Evolutionary conservation across 768 basidiomycete species (phyloP).

Genomic region (Hericium coralloides): DNA sequence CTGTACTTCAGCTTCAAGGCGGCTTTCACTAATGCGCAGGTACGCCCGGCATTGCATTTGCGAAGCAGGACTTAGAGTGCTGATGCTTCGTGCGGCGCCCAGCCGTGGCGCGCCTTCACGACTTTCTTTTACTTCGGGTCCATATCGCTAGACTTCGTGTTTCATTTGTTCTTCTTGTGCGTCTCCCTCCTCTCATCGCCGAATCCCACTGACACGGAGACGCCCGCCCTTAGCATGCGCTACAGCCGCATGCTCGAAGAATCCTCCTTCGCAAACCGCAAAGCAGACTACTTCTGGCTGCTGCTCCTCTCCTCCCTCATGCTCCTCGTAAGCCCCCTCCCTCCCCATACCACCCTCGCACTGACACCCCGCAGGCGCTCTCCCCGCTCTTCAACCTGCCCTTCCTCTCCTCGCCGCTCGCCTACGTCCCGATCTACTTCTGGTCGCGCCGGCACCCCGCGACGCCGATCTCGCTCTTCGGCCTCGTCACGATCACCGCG

Average conservation of each 20-base stretch:
- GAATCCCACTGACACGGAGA: neutral
- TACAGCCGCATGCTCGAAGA: constrained; percentile 97
- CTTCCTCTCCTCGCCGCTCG: constrained; percentile 87
- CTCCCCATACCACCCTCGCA: constrained; percentile 1
- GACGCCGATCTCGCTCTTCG: constrained; percentile 94
- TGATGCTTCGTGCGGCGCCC: constrained; percentile 8
- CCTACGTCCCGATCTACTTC: constrained; percentile 93
- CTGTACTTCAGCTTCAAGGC: constrained; percentile 89
- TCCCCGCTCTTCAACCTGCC: constrained; percentile 88
- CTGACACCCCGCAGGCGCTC: constrained; percentile 38
- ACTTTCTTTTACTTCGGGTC: constrained; percentile 97
- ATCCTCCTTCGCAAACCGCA: constrained; percentile 84
- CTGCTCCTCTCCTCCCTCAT: constrained; percentile 75
- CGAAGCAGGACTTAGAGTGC: constrained; percentile 3
- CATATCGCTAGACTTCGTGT: constrained; percentile 88
- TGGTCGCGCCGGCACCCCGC: constrained; percentile 95
- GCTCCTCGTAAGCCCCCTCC: constrained; percentile 59
- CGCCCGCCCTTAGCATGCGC: constrained; percentile 60
- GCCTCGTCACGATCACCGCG: constrained; percentile 88
- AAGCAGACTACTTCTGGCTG: constrained; percentile 95
- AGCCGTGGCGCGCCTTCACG: constrained; percentile 85
- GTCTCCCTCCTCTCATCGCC: constrained; percentile 21
- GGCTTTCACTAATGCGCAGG: constrained; percentile 76
- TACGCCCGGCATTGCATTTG: constrained; percentile 20
- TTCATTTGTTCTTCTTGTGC: constrained; percentile 98